Evolutionary conservation across 306 rosid species (phyloP).

Genomic region (Purshia tridentata): DNA sequence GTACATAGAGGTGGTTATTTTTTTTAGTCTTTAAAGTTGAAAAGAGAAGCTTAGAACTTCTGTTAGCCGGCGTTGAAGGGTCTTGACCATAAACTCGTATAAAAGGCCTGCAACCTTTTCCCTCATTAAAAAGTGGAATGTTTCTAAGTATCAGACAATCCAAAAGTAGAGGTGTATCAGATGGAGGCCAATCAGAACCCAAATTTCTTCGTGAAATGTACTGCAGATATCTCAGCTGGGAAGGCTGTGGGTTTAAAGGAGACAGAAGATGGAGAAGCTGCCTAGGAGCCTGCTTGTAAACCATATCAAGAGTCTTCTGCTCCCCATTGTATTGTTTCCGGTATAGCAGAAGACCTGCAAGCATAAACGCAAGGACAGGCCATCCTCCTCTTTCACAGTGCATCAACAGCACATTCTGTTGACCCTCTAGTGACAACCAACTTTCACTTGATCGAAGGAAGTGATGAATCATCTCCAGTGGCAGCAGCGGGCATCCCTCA

Average conservation of each 20-base stretch:
- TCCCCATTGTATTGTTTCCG: constrained; percentile 92
- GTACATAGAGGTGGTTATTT: constrained; percentile 57
- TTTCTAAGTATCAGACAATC: constrained; percentile 82
- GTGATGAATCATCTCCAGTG: constrained; percentile 94
- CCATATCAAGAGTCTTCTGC: constrained; percentile 95
- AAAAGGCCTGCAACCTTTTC: constrained; percentile 82
- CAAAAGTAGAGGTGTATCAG: constrained; percentile 76
- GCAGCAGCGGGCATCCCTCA: constrained; percentile 85
- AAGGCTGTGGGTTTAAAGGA: constrained; percentile 87
- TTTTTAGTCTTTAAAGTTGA: constrained; percentile 56
- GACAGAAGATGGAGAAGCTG: constrained; percentile 81
- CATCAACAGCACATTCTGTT: constrained; percentile 90
- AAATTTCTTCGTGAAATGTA: constrained; percentile 85
- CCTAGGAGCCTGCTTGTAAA: constrained; percentile 96
- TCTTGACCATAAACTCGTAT: constrained; percentile 84
- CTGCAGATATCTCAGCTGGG: constrained; percentile 97
- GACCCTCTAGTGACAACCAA: constrained; percentile 94
- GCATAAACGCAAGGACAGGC: constrained; percentile 99
- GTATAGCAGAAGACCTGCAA: constrained; percentile 81
- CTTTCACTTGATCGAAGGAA: constrained; percentile 98
- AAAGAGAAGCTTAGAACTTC: constrained; percentile 86
- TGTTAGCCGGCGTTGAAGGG: constrained; percentile 65
- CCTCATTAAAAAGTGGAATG: constrained; percentile 74
- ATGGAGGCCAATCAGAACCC: constrained; percentile 91
- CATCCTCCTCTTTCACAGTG: constrained; percentile 98